Base-by-base conservation (phyloP, 208 protist genomes). In the Acanthamoeba castellanii region DNA sequence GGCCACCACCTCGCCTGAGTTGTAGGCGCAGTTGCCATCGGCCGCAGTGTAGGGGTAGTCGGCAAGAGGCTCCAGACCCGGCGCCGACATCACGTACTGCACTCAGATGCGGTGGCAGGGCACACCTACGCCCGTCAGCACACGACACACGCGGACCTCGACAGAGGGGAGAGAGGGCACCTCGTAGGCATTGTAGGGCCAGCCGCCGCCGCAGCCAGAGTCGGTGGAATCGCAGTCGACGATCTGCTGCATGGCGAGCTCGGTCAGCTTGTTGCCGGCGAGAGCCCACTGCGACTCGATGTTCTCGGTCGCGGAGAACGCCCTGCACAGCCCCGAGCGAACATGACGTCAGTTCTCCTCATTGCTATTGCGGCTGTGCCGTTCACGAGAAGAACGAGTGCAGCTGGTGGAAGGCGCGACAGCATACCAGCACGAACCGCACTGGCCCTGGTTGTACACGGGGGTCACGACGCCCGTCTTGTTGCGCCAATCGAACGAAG, bases 201-300 rank as follows among this genome's bases (percentile, higher is more conserved):
- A 70, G 52, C 99, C 99, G 64, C 99, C 99, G 93, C 98, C 96
- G 97, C 98, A 99, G 94, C 96, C 98, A 50, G 96, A 14, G 95
- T 99, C 81, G 2, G 4, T 52, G 47, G 76, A 66, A 30, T 61
- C 98, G 95, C 99, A 99, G 37, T 98, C 98, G 59, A 99, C 98
- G 89, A 99, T 97, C 94, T 98, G 95, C 97, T 99, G 98, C 97
- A 99, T 98, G 22, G 98, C 99, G 30, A 99, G 97, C 20, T 47
- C 32, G 5, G 95, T 95, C n/a, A 99, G 96, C 4, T 96, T 92
- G 94, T 98, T 50, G 42, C 97, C 97, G 3, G 95, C 92, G 1
- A 97, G 84, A 34, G 94, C 96, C 97, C 97, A 98, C 95, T 97
- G 95, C 30, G 98, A 97, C 96, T 99, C 99, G 50, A 99, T 97